Conservation (phyloP, 352 stramenopile genomes). For the Phytophthora macrochlamydospora region DNA sequence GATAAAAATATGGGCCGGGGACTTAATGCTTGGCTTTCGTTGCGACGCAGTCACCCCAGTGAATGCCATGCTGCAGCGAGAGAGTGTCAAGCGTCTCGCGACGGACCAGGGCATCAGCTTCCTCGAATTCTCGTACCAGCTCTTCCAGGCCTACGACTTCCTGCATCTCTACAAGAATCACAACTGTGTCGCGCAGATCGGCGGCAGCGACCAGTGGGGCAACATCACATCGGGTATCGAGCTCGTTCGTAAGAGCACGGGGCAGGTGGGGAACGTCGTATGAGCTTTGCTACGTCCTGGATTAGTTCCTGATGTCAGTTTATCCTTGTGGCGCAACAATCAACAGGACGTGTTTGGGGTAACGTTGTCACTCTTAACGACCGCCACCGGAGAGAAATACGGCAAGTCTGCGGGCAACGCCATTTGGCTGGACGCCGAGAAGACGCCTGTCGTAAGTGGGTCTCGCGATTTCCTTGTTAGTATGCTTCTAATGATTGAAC, state of each 20-base stretch:
- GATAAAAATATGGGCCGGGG: too few relatives aligned
- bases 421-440: conserved; percentile 96
- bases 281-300: conserved; percentile 1
- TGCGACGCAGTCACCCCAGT: conserved; percentile 84
- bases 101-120: conserved; percentile 97
- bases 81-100: conserved; percentile 97
- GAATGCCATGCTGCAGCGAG: conserved; percentile 98
- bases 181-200: conserved; percentile 95
- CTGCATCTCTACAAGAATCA: conserved; percentile 94
- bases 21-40: background rate
- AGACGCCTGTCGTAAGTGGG: conserved; percentile 93
- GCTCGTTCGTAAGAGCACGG: conserved; percentile 92
- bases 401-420: conserved; percentile 98
- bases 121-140: conserved; percentile 99
- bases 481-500: background rate
- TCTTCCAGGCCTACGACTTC: conserved; percentile 99
- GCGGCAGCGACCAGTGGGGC: conserved; percentile 99
- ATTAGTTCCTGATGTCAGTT: conserved; percentile 1
- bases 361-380: conserved; percentile 98
- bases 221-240: conserved; percentile 99
- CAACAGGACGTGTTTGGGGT: conserved; percentile 90
- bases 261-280: conserved; percentile 41
- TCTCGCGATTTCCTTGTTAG: conserved; percentile 4
- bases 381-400: conserved; percentile 98
- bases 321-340: conserved; percentile 6